Evolutionary conservation across 2,329 filamentous ascomycete genomes (phyloP).

Genomic region (Cladosporium sp.): DNA sequence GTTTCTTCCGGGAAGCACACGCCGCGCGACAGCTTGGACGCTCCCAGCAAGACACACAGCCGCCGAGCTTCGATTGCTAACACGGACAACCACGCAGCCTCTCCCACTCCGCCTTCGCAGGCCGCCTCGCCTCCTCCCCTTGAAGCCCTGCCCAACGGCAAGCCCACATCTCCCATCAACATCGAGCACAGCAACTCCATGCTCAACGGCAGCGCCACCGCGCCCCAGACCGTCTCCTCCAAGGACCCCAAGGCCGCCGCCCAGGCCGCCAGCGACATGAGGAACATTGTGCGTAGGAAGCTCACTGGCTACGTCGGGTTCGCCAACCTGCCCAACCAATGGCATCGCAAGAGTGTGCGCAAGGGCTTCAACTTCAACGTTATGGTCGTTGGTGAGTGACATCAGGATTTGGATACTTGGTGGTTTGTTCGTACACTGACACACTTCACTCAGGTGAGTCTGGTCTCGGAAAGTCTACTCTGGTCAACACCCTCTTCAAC

Average conservation of each 20-base stretch:
- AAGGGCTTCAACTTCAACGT: constrained; percentile 99
- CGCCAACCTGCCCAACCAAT: constrained; percentile 97
- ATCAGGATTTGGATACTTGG: background rate
- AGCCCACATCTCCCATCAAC: constrained; percentile 45
- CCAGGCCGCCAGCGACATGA: constrained; percentile 51
- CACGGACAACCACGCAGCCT: constrained; percentile 34
- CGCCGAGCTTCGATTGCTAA: constrained; percentile 24
- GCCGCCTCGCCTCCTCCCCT: constrained; percentile 42
- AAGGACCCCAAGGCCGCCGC: constrained; percentile 56
- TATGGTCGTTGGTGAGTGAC: constrained; percentile 92
- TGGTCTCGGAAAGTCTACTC: constrained; percentile 95
- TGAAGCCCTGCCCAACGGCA: constrained; percentile 42
- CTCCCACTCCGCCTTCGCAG: constrained; percentile 34
- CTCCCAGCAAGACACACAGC: constrained; percentile 15
- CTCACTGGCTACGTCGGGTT: constrained; percentile 98
- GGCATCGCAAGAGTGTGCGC: constrained; percentile 99
- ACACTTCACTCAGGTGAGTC: constrained; percentile 70
- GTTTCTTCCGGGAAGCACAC: constrained; percentile 18
- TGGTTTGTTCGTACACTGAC: constrained; percentile 18
- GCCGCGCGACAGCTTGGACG: constrained; percentile 20
- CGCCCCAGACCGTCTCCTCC: constrained; percentile 55
- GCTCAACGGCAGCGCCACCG: constrained; percentile 42
- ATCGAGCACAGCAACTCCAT: constrained; percentile 55
- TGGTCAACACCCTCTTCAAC: constrained; percentile 99
- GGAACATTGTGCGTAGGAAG: constrained; percentile 97